Evolutionary conservation across 2,329 filamentous ascomycete genomes (phyloP), one percentile per base, ranked within the genome.

Genomic region (Apiospora saccharicola): DNA sequence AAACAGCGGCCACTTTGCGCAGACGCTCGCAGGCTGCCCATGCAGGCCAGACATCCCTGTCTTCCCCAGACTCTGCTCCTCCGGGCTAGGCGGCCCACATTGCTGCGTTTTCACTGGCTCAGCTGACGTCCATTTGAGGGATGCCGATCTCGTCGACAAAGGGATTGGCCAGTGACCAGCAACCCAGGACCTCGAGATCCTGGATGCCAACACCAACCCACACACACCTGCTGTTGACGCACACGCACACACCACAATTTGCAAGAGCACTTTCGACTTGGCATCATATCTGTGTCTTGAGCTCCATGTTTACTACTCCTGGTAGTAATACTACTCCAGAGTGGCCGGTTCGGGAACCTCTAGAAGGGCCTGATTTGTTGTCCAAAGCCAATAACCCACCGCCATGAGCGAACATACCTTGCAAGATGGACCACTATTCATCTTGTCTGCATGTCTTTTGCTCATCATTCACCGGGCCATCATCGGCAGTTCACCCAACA

Each of bases 81-180:
- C 57, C n/a, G 10, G 22, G 57, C 34, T 64, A 64, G 34, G 30
- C 57, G 57, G 34, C 57, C 57, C 57, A 64, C 57, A 64, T 41
- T 37, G 57, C 57, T 64, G 57, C 57, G 19, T 41, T 64, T 64
- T 64, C 34, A 64, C 57, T 64, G 57, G 34, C 57, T 64, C 57
- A 64, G 57, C 30, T 64, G 57, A 64, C 57, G 30, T 64, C 57
- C 57, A 13, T 64, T 64, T 64, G 57, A 41, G 57, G 57, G 57
- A 64, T 64, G 57, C 57, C 57, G 57, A 64, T 64, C 57, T 41
- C 57, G 19, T 41, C 57, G 13, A 64, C 34, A 61, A 57, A 57
- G 53, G 53, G 30, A 61, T 30, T 61, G 53, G 19, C 53, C 30
- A 61, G 53, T 61, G 53, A 37, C 53, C 53, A 30, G 30, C 53